Conservation (phyloP, 768 basidiomycete genomes). For the Hericium rajendrae region DNA sequence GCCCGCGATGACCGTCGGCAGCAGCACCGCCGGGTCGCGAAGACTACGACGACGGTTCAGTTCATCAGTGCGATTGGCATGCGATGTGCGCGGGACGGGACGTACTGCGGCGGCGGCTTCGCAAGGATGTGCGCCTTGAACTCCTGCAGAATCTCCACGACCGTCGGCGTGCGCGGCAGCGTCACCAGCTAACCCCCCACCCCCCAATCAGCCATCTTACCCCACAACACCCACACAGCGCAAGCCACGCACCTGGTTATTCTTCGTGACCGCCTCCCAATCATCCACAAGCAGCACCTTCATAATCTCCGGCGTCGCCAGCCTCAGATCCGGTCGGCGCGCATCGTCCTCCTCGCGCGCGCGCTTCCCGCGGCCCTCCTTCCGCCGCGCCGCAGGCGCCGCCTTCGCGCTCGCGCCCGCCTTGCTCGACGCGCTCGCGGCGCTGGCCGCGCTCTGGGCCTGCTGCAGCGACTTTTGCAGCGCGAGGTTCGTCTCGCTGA, state of each 20-base stretch:
- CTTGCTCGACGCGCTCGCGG: constrained; percentile 18
- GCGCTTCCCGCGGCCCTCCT: constrained; percentile 47
- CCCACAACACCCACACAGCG: constrained; percentile 7
- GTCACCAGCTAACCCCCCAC: constrained; percentile 65
- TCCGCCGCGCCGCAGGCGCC: neutral
- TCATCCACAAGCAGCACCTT: constrained; percentile 88
- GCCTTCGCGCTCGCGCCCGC: constrained; percentile 1
- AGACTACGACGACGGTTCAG: too few relatives aligned
- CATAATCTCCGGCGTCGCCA: constrained; percentile 79
- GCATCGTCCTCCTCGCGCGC: constrained; percentile 25
- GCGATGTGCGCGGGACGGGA: neutral
- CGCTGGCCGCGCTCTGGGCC: constrained; percentile 29
- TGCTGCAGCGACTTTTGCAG: constrained; percentile 62
- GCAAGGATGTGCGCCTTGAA: constrained; percentile 58
- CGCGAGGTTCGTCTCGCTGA: constrained; percentile 69
- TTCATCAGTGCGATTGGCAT: too few relatives aligned
- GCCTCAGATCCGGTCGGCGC: constrained; percentile 85
- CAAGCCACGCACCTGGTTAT: constrained; percentile 55
- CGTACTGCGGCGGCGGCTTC: constrained; percentile 37
- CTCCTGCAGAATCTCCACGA: constrained; percentile 65
- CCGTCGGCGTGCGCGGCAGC: constrained; percentile 73
- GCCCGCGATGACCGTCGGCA: constrained; percentile 78
- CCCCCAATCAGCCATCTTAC: constrained; percentile 18
- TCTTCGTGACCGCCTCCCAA: constrained; percentile 96
- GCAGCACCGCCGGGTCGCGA: constrained; percentile 60